These are phyloP conservation scores for Vinca minor DNA, from an alignment of 257 asterid species.

Conservation along the genomic window DNA sequence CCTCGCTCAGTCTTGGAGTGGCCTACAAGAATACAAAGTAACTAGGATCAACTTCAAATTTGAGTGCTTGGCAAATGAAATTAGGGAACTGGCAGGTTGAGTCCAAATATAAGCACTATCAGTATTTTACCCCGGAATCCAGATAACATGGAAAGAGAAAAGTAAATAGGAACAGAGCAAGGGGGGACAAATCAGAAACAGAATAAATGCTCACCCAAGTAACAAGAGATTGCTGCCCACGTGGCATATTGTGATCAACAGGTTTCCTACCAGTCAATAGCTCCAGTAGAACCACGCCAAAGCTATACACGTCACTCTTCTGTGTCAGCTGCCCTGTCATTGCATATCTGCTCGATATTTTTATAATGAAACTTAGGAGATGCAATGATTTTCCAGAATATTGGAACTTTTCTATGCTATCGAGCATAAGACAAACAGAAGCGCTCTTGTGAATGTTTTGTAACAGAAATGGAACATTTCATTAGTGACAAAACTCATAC, in stretches of 20 bases:
- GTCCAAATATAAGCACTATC: background rate
- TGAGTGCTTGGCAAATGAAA: background rate
- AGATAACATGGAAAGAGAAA: background rate
- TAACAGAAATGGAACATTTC: background rate
- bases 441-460: background rate
- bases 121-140: background rate
- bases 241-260: conserved; percentile 91
- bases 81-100: background rate
- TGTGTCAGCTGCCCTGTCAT: conserved; percentile 93
- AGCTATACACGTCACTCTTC: conserved; percentile 88
- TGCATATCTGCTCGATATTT: conserved; percentile 53
- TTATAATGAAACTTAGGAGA: background rate
- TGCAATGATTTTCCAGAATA: background rate
- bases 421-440: background rate
- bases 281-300: conserved; percentile 85
- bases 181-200: background rate
- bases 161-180: background rate
- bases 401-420: background rate
- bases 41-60: background rate
- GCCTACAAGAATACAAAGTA: conserved; percentile 39
- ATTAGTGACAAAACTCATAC: background rate
- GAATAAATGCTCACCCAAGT: conserved; percentile 58
- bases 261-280: conserved; percentile 90
- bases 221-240: conserved; percentile 89
- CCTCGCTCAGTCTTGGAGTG: conserved; percentile 83